A percentile compares a stretch with the other conserved stretches of the same genome.
Conservation (phyloP, 768 basidiomycete genomes). For the Rhizopogon vulgaris region DNA sequence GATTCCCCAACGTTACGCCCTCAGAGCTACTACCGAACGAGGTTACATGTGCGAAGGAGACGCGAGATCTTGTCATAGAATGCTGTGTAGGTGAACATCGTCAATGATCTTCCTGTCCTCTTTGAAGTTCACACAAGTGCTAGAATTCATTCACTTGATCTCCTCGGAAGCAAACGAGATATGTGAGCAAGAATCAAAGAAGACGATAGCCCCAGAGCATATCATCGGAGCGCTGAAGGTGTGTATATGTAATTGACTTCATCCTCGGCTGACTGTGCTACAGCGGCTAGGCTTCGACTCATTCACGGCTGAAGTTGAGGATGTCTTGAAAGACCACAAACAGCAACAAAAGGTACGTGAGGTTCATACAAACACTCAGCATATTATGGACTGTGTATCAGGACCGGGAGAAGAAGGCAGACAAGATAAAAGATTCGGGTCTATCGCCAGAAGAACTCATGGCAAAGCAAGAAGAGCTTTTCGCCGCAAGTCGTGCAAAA, state of each 20-base stretch:
- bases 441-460: constrained; percentile 87
- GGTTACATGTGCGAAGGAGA: constrained; percentile 89
- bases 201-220: constrained; percentile 98
- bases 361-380: background rate
- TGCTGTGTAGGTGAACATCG: constrained; percentile 94
- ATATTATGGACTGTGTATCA: constrained; percentile 22
- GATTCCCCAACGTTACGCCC: background rate
- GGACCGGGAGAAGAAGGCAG: constrained; percentile 90
- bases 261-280: constrained; percentile 7
- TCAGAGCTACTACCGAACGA: constrained; percentile 87
- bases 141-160: constrained; percentile 97
- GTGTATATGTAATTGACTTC: constrained; percentile 10
- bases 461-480: constrained; percentile 83
- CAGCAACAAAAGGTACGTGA: constrained; percentile 81
- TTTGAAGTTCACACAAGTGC: constrained; percentile 9
- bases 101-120: constrained; percentile 4
- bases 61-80: constrained; percentile 93
- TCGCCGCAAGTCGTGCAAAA: constrained; percentile 85
- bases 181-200: constrained; percentile 96
- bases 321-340: constrained; percentile 93
- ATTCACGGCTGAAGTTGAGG: constrained; percentile 86
- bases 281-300: constrained; percentile 91
- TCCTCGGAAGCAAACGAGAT: constrained; percentile 98
- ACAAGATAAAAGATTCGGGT: constrained; percentile 83
- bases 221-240: constrained; percentile 90